A percentile compares a stretch with the other conserved stretches of the same genome.
These are phyloP conservation scores for Lyophyllum atratum DNA, from an alignment of 768 basidiomycete genomes.

Conservation along the genomic window DNA sequence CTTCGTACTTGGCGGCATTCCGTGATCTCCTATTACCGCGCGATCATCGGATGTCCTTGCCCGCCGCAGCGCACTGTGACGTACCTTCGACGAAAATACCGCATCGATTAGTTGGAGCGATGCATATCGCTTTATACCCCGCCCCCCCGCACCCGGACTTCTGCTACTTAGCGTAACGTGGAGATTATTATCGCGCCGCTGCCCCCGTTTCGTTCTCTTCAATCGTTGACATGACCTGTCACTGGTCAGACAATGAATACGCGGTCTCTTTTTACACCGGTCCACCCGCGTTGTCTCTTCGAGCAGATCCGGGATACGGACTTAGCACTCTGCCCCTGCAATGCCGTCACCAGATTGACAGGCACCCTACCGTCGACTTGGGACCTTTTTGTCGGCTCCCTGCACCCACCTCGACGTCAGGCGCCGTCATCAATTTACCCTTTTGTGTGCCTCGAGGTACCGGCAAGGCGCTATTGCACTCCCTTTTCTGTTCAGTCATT, in stretches of 20 bases:
- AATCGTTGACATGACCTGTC: conserved; percentile 7
- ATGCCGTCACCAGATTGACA: conserved; percentile 3
- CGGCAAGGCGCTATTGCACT: background rate
- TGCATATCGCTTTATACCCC: background rate
- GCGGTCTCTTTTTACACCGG: background rate
- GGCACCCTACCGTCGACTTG: background rate
- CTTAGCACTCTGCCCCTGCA: background rate
- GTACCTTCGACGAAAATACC: background rate
- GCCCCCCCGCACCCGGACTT: background rate
- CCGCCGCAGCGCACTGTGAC: conserved; percentile 1
- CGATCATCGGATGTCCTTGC: conserved; percentile 4
- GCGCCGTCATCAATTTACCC: background rate
- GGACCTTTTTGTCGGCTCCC: background rate
- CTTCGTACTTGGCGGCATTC: background rate
- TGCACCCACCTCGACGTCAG: background rate
- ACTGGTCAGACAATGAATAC: too few relatives aligned
- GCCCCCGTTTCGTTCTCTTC: background rate
- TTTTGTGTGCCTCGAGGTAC: background rate
- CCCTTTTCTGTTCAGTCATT: background rate
- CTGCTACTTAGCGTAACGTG: too few relatives aligned
- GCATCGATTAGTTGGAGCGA: background rate
- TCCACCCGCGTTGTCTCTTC: background rate
- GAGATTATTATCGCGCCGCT: background rate
- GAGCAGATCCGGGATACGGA: background rate
- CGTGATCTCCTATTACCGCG: background rate